Evolutionary conservation across 768 basidiomycete genomes (phyloP).

Genomic region (Suillus brevipes): DNA sequence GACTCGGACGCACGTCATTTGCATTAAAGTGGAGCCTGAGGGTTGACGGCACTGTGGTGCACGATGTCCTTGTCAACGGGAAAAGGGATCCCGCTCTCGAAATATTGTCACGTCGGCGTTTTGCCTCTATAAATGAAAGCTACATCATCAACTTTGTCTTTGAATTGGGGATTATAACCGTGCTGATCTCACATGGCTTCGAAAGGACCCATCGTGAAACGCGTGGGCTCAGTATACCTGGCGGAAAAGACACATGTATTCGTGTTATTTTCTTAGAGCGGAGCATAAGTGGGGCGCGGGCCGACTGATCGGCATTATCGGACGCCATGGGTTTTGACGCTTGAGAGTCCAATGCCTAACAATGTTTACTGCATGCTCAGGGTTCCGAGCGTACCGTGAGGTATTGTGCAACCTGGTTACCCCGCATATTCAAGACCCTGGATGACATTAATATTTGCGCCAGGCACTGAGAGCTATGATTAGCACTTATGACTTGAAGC

Average conservation of each 20-base stretch:
- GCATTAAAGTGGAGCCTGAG: not conserved
- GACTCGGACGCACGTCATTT: not conserved
- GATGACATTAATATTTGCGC: not conserved
- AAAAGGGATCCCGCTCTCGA: not conserved
- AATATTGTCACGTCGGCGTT: not conserved
- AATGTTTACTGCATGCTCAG: not conserved
- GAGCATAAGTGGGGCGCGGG: not conserved
- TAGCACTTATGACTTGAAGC: not conserved
- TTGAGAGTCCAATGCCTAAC: not conserved
- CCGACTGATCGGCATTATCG: not conserved
- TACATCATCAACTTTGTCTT: not conserved
- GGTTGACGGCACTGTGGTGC: not conserved
- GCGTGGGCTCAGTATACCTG: not conserved
- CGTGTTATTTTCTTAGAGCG: not conserved
- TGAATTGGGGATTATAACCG: not conserved
- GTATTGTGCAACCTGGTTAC: not conserved
- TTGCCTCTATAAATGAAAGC: not conserved
- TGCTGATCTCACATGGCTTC: not conserved
- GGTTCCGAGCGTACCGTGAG: not conserved
- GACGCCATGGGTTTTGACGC: not conserved
- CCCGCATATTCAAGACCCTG: not conserved
- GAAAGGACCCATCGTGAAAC: not conserved
- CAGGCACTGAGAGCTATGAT: not conserved
- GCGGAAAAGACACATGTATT: not conserved
- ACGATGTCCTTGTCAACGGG: not conserved